A percentile compares a stretch with the other conserved stretches of the same genome.
Conservation (phyloP, 768 basidiomycete genomes). For the Trametopsis cervina region DNA sequence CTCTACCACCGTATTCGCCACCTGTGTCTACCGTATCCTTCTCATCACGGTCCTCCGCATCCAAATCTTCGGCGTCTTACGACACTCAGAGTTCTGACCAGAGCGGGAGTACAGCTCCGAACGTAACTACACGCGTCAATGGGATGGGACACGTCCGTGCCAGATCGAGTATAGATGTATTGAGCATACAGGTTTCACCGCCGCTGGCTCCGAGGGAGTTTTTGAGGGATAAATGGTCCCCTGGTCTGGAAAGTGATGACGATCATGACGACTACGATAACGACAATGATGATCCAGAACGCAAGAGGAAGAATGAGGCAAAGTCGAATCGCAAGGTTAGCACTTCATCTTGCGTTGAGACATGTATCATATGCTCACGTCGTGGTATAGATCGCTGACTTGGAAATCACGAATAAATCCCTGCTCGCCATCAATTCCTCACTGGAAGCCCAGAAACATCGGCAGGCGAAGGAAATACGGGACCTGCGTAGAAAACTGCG, state of each 20-base stretch:
- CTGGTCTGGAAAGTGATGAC: slow-evolving; percentile 6
- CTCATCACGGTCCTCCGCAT: slow-evolving; percentile 70
- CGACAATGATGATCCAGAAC: slow-evolving; percentile 16
- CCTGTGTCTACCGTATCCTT: slow-evolving; percentile 65
- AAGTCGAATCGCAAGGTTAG: slow-evolving; percentile 84
- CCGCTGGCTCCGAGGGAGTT: not conserved
- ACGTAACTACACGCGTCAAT: slow-evolving; percentile 14
- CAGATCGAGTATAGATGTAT: slow-evolving; percentile 10
- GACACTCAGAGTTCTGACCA: slow-evolving; percentile 31
- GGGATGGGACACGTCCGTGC: slow-evolving; percentile 10
- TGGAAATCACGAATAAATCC: slow-evolving; percentile 87
- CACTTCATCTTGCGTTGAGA: slow-evolving; percentile 8
- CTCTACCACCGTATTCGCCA: slow-evolving; percentile 65
- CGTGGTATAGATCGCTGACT: slow-evolving; percentile 68
- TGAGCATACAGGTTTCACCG: slow-evolving; percentile 11
- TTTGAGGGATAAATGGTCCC: slow-evolving; percentile 1
- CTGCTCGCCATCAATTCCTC: slow-evolving; percentile 79
- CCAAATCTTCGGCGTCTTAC: slow-evolving; percentile 41
- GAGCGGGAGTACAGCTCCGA: slow-evolving; percentile 31
- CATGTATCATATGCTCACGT: not conserved
- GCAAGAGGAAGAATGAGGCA: slow-evolving; percentile 60
- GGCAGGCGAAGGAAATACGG: slow-evolving; percentile 79
- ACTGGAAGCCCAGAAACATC: slow-evolving; percentile 72
- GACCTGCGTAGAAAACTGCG: slow-evolving; percentile 78
- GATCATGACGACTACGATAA: slow-evolving; percentile 9